These are phyloP conservation scores for Vaccinium corymbosum DNA, from an alignment of 148 eudicot genomes.

Conservation along the genomic window DNA sequence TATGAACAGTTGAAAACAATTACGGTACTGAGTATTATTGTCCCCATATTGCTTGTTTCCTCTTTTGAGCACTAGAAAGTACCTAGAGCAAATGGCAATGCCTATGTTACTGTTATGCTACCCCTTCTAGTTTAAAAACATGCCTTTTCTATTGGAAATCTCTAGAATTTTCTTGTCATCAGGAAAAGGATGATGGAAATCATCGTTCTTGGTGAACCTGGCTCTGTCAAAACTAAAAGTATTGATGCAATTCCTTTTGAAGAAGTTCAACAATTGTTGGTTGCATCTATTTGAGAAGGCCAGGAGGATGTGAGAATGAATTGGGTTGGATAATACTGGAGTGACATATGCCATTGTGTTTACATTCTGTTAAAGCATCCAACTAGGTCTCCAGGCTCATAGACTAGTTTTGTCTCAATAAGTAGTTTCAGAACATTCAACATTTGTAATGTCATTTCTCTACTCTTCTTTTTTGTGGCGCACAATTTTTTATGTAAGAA, in stretches of 20 bases:
- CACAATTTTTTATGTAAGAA: not conserved
- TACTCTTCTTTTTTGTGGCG: not conserved
- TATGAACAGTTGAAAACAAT: not conserved
- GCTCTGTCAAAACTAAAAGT: not conserved
- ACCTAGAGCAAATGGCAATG: not conserved
- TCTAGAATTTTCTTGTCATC: conserved; percentile 4
- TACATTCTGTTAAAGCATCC: not conserved
- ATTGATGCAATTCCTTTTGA: not conserved
- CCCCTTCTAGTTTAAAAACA: not conserved
- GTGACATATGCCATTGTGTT: not conserved
- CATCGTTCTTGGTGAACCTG: not conserved
- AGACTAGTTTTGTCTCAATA: not conserved
- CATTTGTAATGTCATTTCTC: not conserved
- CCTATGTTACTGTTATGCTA: not conserved
- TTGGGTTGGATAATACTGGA: not conserved
- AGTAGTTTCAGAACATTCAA: not conserved
- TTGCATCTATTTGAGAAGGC: not conserved
- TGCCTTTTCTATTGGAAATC: not conserved
- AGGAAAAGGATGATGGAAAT: not conserved
- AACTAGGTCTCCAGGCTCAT: not conserved
- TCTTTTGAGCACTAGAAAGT: not conserved
- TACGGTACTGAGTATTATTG: not conserved
- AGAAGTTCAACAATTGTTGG: not conserved
- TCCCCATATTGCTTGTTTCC: not conserved
- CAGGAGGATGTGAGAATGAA: not conserved